Evolutionary conservation across 768 basidiomycete species (phyloP).

Genomic region (Coprinopsis cinerea): DNA sequence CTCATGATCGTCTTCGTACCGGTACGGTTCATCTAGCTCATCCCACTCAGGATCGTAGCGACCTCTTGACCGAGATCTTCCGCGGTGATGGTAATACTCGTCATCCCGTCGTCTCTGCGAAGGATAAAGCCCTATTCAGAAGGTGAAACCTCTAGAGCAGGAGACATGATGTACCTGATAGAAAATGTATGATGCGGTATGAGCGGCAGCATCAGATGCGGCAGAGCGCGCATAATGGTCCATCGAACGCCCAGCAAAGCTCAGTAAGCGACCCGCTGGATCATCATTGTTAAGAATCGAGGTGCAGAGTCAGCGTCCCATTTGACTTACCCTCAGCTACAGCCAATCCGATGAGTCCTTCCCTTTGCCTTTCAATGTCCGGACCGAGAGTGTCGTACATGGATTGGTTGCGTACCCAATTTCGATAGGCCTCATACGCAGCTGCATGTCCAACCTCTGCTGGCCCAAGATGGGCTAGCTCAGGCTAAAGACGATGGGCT

Average conservation of each 20-base stretch:
- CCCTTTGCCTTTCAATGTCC: slow-evolving; percentile 56
- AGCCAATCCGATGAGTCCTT: slow-evolving; percentile 62
- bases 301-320: background rate
- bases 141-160: slow-evolving; percentile 17
- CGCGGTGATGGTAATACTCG: slow-evolving; percentile 21
- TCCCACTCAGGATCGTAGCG: slow-evolving; percentile 14
- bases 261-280: slow-evolving; percentile 52
- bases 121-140: slow-evolving; percentile 29
- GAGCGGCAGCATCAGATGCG: slow-evolving; percentile 61
- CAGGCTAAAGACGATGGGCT: slow-evolving; percentile 33
- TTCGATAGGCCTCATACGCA: slow-evolving; percentile 70
- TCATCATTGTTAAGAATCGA: slow-evolving; percentile 1
- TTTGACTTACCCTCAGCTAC: slow-evolving; percentile 56
- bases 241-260: slow-evolving; percentile 37
- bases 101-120: slow-evolving; percentile 22
- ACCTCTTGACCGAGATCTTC: slow-evolving; percentile 30
- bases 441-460: slow-evolving; percentile 69
- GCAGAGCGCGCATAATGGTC: slow-evolving; percentile 43
- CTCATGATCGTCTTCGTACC: slow-evolving; percentile 5
- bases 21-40: slow-evolving; percentile 2
- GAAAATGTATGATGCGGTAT: slow-evolving; percentile 59
- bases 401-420: slow-evolving; percentile 53
- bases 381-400: slow-evolving; percentile 52
- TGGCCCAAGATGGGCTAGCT: slow-evolving; percentile 45
- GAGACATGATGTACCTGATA: slow-evolving; percentile 33